phyloP scores from a whole-genome alignment of 371 early-diverging fungal species.

The Paramicrosporidium saccamoebae region DNA sequence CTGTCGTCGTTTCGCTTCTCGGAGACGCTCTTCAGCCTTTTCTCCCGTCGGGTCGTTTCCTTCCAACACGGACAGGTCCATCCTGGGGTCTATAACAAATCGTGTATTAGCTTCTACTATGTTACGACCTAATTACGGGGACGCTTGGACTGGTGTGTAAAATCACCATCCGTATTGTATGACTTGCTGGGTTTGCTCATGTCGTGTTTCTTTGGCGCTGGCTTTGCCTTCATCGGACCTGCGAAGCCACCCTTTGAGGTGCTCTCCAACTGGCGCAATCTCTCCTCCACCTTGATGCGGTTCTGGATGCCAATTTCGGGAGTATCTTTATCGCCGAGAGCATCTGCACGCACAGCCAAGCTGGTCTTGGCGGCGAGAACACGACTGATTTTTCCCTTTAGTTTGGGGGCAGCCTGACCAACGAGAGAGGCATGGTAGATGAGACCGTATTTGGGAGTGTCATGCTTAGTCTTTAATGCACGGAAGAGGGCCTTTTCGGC shows the following conservation, averaged over 20 bases:
- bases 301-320: slow-evolving; percentile 48
- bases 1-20: too few relatives aligned
- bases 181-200: neutral
- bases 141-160: neutral
- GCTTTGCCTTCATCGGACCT: slow-evolving; percentile 13
- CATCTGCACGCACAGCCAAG: slow-evolving; percentile 72
- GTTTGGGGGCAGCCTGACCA: slow-evolving; percentile 45
- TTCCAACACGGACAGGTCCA: too few relatives aligned
- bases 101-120: too few relatives aligned
- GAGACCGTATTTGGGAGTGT: slow-evolving; percentile 90
- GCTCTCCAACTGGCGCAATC: slow-evolving; percentile 53
- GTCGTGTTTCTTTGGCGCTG: neutral
- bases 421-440: slow-evolving; percentile 68
- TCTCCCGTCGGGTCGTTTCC: too few relatives aligned
- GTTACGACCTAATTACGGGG: too few relatives aligned
- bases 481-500: slow-evolving; percentile 92
- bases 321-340: slow-evolving; percentile 47
- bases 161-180: slow-evolving; percentile 1
- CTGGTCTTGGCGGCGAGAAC: slow-evolving; percentile 71
- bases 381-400: slow-evolving; percentile 74
- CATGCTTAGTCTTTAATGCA: slow-evolving; percentile 67
- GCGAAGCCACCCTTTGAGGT: slow-evolving; percentile 7
- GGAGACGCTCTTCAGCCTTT: too few relatives aligned
- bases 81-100: too few relatives aligned
- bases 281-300: slow-evolving; percentile 47